These are phyloP conservation scores for Pseudocercospora musae DNA, from an alignment of 2,329 filamentous ascomycete genomes.

Conservation along the genomic window DNA sequence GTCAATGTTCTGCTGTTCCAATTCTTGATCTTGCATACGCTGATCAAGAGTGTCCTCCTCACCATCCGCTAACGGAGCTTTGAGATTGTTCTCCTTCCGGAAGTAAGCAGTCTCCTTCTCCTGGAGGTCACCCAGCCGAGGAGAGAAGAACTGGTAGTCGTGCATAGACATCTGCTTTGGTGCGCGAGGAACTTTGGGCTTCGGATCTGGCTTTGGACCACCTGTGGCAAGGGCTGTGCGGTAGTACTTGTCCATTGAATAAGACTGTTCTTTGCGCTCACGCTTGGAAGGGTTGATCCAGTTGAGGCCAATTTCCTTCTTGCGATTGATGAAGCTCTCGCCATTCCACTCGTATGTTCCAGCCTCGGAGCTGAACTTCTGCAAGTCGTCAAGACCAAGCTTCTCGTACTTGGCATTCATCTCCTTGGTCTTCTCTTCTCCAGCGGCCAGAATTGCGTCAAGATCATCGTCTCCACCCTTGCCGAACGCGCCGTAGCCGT, in stretches of 20 bases:
- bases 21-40: constrained; percentile 79
- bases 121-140: constrained; percentile 78
- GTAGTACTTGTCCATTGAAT: constrained; percentile 99
- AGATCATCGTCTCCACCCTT: constrained; percentile 79
- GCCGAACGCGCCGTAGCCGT: constrained; percentile 58
- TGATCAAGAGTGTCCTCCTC: constrained; percentile 82
- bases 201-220: constrained; percentile 73
- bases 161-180: constrained; percentile 90
- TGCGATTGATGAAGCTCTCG: constrained; percentile 82
- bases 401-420: constrained; percentile 95
- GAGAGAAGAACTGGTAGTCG: constrained; percentile 96
- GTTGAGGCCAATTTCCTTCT: constrained; percentile 81
- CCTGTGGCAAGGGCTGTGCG: constrained; percentile 83
- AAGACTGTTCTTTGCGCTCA: constrained; percentile 95
- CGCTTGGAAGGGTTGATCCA: constrained; percentile 99
- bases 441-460: constrained; percentile 78
- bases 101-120: constrained; percentile 95
- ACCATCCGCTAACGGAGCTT: constrained; percentile 83
- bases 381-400: constrained; percentile 90
- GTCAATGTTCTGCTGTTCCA: constrained; percentile 90
- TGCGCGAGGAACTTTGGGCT: constrained; percentile 91
- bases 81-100: constrained; percentile 94
- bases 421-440: constrained; percentile 83
- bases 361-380: constrained; percentile 96
- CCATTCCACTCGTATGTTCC: constrained; percentile 96